Evolutionary conservation across 176 grass and related monocot genomes (phyloP).

Genomic region (Stipa capillata): DNA sequence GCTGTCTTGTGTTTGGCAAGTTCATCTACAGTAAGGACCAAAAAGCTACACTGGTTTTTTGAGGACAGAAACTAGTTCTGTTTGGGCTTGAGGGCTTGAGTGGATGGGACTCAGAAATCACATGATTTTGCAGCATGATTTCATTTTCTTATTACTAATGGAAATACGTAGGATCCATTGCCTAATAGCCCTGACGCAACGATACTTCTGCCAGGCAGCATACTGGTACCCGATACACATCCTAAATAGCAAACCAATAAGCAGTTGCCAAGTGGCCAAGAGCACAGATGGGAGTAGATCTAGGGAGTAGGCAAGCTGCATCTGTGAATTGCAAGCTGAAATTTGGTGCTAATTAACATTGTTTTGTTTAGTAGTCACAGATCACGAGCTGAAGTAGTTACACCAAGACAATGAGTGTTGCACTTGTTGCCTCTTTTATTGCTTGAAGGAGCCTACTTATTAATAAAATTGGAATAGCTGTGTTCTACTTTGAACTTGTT

Average conservation of each 20-base stretch:
- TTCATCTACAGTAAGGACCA: background rate
- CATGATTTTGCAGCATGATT: background rate
- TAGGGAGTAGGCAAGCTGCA: background rate
- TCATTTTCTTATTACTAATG: background rate
- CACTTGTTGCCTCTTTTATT: background rate
- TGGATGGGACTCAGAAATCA: background rate
- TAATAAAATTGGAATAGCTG: background rate
- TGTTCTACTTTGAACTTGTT: background rate
- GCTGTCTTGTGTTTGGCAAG: background rate
- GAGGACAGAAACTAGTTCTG: background rate
- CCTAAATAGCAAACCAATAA: background rate
- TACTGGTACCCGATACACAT: background rate
- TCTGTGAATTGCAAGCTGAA: background rate
- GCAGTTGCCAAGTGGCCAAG: background rate
- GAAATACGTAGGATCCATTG: background rate
- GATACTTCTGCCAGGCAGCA: background rate
- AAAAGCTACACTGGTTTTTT: background rate
- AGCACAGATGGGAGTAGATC: background rate
- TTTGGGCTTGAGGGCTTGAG: background rate
- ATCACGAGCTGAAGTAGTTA: no score
- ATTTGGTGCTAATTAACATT: background rate
- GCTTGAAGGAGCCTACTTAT: background rate
- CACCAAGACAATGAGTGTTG: background rate
- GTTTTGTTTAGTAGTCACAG: background rate
- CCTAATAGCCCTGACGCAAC: background rate